Evolutionary conservation across 1,139 yeast species (phyloP), one percentile per base, ranked within the genome.

Genomic region (Candida glucosophila): DNA sequence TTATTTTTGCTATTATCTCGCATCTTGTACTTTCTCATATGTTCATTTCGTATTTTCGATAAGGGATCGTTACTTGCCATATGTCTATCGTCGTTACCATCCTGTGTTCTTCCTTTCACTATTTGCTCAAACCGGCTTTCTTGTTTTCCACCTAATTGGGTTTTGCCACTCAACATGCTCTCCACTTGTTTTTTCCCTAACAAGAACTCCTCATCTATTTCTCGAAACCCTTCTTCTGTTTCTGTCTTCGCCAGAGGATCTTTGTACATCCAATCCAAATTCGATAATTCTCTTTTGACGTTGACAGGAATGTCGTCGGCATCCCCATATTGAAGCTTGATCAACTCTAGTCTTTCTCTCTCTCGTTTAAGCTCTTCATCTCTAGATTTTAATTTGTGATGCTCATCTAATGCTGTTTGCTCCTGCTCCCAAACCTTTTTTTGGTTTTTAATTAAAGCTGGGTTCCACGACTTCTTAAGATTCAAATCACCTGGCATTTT

Each of bases 381-480:
- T 22, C 80, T 59, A 40, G 77, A 77, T 32, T 74, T 67, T 22
- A 78, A 73, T 41, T 71, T 69, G 41, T 73, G 71, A 29, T 78
- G 70, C 44, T 85, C 94, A 16, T 72, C 71, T 6, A 85, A 57
- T 13, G 82, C 77, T 27, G 77, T 78, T 43, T 85, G 88, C 45
- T 90, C 97, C 30, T 64, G 67, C 40, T 76, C 67, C 93, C 94
- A 81, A 17, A 88, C 90, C 45, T 77, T 80, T 40, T 77, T 78
- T 53, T 80, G 88, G 60, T 90, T 90, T 52, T 81, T 81, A 41
- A 81, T 61, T 26, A 83, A 62, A 22, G 82, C 88, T 3, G 97
- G 96, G 49, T 88, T 86, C 97, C 97, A 90, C 32, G 97, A 88
- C 51, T 90, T 90, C 54, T 88, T 80, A 31, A 86, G 54, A 48